These are phyloP conservation scores for Acanthamoeba castellanii DNA, from an alignment of 208 protist genomes.

Conservation along the genomic window DNA sequence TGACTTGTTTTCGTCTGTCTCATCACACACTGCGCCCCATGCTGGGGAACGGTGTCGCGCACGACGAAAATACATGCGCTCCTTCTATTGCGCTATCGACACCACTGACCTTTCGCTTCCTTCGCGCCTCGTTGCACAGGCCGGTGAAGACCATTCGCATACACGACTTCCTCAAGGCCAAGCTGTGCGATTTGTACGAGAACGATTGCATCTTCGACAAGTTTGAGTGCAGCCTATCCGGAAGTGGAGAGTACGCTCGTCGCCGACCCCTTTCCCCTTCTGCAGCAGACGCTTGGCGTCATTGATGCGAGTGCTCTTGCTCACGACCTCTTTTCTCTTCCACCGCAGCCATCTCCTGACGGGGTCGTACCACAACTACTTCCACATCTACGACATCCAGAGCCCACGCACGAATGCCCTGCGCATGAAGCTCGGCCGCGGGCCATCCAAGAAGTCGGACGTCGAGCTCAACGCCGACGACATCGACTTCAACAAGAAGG, in stretches of 20 bases:
- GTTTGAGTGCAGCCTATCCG: slow-evolving; percentile 92
- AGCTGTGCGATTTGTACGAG: slow-evolving; percentile 94
- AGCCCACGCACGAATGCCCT: slow-evolving; percentile 77
- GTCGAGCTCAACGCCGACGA: slow-evolving; percentile 82
- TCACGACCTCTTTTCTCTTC: not conserved
- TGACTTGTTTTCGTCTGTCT: not conserved
- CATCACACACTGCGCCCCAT: not conserved
- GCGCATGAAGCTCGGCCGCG: slow-evolving; percentile 77
- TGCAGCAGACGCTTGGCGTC: not conserved
- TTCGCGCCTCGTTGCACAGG: not conserved
- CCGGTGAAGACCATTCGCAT: slow-evolving; percentile 90
- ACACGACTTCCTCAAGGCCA: slow-evolving; percentile 91
- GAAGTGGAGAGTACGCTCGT: slow-evolving; percentile 77
- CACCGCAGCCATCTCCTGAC: slow-evolving; percentile 86
- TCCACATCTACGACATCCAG: slow-evolving; percentile 92
- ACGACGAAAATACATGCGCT: not conserved
- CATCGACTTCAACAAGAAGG: slow-evolving; percentile 91
- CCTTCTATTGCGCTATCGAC: not conserved
- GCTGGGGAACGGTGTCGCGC: not conserved
- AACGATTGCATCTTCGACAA: slow-evolving; percentile 95
- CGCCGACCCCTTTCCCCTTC: not conserved
- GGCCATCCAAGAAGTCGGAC: slow-evolving; percentile 77
- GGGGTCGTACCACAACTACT: slow-evolving; percentile 92
- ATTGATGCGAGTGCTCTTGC: not conserved
- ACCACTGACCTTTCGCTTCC: not conserved